Conservation (phyloP, 2,329 filamentous ascomycete genomes). For the Gliomastix tumulicola region DNA sequence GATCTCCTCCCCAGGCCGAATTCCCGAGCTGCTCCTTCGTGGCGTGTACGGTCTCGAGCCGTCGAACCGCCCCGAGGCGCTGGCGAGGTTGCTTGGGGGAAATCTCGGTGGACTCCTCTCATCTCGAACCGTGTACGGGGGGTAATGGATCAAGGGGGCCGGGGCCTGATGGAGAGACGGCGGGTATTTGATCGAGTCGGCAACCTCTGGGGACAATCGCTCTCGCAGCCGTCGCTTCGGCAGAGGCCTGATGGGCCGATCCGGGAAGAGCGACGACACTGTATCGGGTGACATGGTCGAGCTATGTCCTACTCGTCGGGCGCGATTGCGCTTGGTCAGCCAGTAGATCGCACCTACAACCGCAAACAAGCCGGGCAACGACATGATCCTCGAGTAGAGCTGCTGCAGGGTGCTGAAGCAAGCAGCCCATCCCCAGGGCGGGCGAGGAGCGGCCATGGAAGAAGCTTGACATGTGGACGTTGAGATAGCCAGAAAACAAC, state of each 20-base stretch:
- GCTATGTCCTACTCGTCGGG: constrained; percentile 29
- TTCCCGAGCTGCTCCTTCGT: too few species aligned
- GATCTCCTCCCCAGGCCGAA: too few species aligned
- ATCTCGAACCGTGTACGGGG: constrained; percentile 47
- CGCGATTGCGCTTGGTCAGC: constrained; percentile 16
- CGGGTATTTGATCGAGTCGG: constrained; percentile 76
- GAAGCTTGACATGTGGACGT: too few species aligned
- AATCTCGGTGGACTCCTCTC: constrained; percentile 21
- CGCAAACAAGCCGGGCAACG: constrained; percentile 2
- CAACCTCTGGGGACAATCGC: constrained; percentile 77
- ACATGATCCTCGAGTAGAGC: too few species aligned
- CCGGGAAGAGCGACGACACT: constrained; percentile 73
- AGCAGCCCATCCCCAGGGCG: too few species aligned
- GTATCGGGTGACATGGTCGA: constrained; percentile 65
- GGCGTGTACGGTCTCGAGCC: too few species aligned
- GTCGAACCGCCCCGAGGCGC: too few species aligned
- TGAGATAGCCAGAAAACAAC: too few species aligned
- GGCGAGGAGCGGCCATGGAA: too few species aligned
- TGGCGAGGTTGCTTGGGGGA: too few species aligned
- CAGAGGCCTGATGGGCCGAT: constrained; percentile 86
- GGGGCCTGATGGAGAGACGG: constrained; percentile 64
- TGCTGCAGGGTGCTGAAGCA: too few species aligned
- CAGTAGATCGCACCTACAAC: constrained; percentile 10
- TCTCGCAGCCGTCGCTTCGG: constrained; percentile 85
- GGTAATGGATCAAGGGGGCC: constrained; percentile 63